A percentile compares a stretch with the other conserved stretches of the same genome.
phyloP scores from a whole-genome alignment of 306 rosid species.

The Vigna trinervia region DNA sequence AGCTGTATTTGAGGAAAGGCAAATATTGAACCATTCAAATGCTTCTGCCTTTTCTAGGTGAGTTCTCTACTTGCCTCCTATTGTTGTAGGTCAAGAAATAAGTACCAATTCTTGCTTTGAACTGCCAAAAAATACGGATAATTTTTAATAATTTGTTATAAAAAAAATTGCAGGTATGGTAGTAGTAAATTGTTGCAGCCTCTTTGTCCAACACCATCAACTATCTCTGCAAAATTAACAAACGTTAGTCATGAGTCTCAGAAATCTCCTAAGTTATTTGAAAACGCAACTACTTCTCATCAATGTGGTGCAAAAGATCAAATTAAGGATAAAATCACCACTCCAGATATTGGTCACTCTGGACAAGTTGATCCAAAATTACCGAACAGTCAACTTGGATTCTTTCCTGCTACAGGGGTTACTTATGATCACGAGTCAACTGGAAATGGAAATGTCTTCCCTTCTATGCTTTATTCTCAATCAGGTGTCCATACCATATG shows the following conservation, averaged over 20 bases:
- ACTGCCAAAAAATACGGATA: neutral
- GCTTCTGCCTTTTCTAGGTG: slow-evolving; percentile 85
- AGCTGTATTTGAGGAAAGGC: slow-evolving; percentile 52
- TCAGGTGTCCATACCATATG: slow-evolving; percentile 44
- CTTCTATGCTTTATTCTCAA: slow-evolving; percentile 47
- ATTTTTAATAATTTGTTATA: slow-evolving; percentile 30
- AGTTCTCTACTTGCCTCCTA: slow-evolving; percentile 37
- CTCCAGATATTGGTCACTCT: slow-evolving; percentile 41
- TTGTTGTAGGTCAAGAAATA: neutral
- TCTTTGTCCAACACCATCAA: slow-evolving; percentile 43
- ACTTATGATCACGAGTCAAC: slow-evolving; percentile 44
- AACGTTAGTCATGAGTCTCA: slow-evolving; percentile 38
- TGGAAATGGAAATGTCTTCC: slow-evolving; percentile 46
- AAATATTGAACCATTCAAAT: slow-evolving; percentile 67
- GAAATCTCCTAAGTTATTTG: slow-evolving; percentile 47
- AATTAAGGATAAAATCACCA: slow-evolving; percentile 39
- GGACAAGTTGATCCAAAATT: slow-evolving; percentile 50
- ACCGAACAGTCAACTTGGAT: slow-evolving; percentile 45
- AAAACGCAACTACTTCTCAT: slow-evolving; percentile 40
- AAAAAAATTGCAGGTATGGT: slow-evolving; percentile 65
- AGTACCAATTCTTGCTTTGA: neutral
- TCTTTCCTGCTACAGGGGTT: slow-evolving; percentile 44
- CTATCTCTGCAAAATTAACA: slow-evolving; percentile 31
- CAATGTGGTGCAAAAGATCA: slow-evolving; percentile 38
- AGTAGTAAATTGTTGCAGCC: slow-evolving; percentile 54